Base-by-base conservation (phyloP, 345 rosid genomes). In the Corchorus capsularis region DNA sequence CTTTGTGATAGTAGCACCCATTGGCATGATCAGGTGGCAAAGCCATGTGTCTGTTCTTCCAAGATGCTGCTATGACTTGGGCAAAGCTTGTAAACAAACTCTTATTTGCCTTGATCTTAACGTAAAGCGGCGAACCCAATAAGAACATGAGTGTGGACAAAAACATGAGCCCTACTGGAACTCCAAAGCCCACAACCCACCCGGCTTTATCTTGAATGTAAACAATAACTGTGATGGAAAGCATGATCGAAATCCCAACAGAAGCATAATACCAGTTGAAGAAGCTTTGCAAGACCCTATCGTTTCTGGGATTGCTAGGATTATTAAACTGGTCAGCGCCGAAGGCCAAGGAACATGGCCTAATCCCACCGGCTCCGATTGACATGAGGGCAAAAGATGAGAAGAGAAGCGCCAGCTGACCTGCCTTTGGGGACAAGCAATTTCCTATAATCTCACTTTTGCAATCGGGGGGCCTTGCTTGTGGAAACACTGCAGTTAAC, bases 231-330 rank as follows among this genome's bases (percentile, higher is more conserved):
- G 84, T 80, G 49, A 86, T 79, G 0, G 87, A 66, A 5, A 85
- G 4, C 83, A 83, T 68, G 17, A 84, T 50, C 0, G 92, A 81
- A 5, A 86, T 11, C 52, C 87, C 88, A 12, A 82, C 83, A 0
- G 89, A 82, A 8, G 88, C 88, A 12, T 88, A 90, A 53, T 90
- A 90, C 90, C 90, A 88, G 49, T 80, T 85, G 82, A 90, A 90
- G 79, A 83, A 88, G 49, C 79, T 84, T 72, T 86, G 89, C 66
- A 88, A 46, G 49, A 62, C 50, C 81, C 83, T 76, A 7, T 76
- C 46, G 22, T 85, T 86, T 35, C 80, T 73, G 1, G 87, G 89
- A 69, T 90, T 73, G 9, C 54, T 61, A 8, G 88, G 89, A 12
- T 84, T 71, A 63, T 86, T 50, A n/a, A 89, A 71, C 65, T 89